A percentile compares a stretch with the other conserved stretches of the same genome.
phyloP scores from a whole-genome alignment of 192 early-diverging fungal genomes.

The Coemansia sp. region DNA sequence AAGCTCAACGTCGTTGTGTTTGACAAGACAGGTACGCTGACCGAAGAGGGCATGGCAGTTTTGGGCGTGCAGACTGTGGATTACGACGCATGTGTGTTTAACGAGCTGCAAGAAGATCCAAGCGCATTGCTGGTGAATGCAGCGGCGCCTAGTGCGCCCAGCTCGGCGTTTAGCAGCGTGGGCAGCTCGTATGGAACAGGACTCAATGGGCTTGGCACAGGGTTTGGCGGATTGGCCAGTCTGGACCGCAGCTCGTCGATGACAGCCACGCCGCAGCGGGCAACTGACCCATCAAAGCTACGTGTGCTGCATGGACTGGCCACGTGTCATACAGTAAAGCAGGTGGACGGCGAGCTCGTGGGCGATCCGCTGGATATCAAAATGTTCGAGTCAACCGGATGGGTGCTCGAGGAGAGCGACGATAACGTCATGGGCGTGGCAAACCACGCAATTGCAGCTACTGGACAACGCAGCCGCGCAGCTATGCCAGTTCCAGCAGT shows the following conservation, averaged over 20 bases:
- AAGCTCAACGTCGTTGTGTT: slow-evolving; percentile 96
- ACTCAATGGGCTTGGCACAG: not conserved
- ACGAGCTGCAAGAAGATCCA: slow-evolving; percentile 51
- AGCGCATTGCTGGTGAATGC: slow-evolving; percentile 46
- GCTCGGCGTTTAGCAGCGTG: slow-evolving; percentile 55
- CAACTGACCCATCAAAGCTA: slow-evolving; percentile 45
- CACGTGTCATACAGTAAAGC: slow-evolving; percentile 84
- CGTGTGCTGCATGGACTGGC: slow-evolving; percentile 66
- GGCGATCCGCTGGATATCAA: slow-evolving; percentile 97
- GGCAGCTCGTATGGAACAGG: slow-evolving; percentile 30
- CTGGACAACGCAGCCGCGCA: not conserved
- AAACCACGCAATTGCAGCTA: not conserved
- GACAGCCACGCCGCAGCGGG: slow-evolving; percentile 38
- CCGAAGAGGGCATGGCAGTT: slow-evolving; percentile 94
- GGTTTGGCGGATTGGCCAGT: slow-evolving; percentile 12
- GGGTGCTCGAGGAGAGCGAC: slow-evolving; percentile 90
- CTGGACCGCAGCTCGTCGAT: slow-evolving; percentile 50
- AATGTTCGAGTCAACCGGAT: slow-evolving; percentile 96
- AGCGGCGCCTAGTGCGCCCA: slow-evolving; percentile 36
- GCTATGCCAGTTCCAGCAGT: slow-evolving; percentile 69
- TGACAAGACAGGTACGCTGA: slow-evolving; percentile 98
- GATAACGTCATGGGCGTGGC: slow-evolving; percentile 19
- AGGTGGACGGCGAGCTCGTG: slow-evolving; percentile 82
- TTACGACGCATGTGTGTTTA: slow-evolving; percentile 47
- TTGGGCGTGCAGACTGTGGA: slow-evolving; percentile 78